Base-by-base conservation (phyloP, 2,329 filamentous ascomycete genomes). In the Pyrenophora tritici-repentis region DNA sequence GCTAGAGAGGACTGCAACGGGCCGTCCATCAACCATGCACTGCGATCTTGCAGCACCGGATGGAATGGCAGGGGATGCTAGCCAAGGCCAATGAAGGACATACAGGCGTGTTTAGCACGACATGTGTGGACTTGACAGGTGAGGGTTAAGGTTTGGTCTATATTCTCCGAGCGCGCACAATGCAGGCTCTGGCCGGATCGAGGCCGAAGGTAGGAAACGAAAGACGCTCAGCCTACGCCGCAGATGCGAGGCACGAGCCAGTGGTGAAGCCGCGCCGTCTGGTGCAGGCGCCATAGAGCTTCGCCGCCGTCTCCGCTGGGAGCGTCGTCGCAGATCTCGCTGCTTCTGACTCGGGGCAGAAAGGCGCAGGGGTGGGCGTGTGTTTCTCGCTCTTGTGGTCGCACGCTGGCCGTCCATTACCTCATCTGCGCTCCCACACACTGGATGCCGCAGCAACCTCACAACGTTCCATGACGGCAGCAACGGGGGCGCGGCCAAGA, bases 1-100 rank as follows among this genome's bases (percentile, higher is more conserved):
- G 61, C 66, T 63, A 62, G 62, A 63, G 59, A 68, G 61, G 59
- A 67, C 69, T 73, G 70, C 71, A 73, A 72, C 71, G 71, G 71
- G 69, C 71, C 70, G 71, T 72, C 61, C 63, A 63, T 67, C 53
- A 63, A 61, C 55, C 66, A 67, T 66, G 63, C 63, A 62, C 58
- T 63, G 62, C 61, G 58, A 64, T 68, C 67, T 63, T 66, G 62
- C 65, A 64, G 48, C 48, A 53, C 55, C 50, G 63, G 61, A 29
- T 42, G 53, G 47, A 55, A 56, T 66, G 66, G 63, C 62, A 32
- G 59, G 59, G 59, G 32, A 59, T 62, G 65, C 62, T 56, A 61
- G 66, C 54, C 59, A 53, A 53, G 50, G 64, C 58, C 62, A 61
- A 54, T 53, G 57, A 64, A 59, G 57, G 53, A 54, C 55, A 62